phyloP scores from a whole-genome alignment of 345 rosid species.

The Ceriops decandra region DNA sequence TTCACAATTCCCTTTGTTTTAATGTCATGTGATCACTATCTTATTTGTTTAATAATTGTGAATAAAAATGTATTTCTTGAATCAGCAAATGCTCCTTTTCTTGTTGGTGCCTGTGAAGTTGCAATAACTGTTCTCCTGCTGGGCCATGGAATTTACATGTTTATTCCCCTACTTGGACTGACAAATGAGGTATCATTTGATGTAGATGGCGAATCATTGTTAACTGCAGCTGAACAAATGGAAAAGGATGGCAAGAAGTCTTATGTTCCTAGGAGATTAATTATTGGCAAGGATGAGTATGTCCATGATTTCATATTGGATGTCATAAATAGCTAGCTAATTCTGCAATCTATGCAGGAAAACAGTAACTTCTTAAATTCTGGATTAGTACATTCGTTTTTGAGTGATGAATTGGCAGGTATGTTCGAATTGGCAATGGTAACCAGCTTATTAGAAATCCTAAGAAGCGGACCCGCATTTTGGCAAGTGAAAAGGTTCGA shows the following conservation, averaged over 20 bases:
- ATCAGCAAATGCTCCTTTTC: neutral
- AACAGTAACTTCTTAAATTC: too few species aligned
- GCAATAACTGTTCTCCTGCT: neutral
- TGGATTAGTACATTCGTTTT: too few species aligned
- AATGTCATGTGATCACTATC: neutral
- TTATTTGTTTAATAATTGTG: neutral
- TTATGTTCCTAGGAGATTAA: constrained; percentile 81
- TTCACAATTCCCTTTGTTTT: neutral
- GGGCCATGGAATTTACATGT: neutral
- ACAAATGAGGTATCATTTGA: constrained; percentile 10
- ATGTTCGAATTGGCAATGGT: constrained; percentile 90
- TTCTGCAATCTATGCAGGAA: neutral
- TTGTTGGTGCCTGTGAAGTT: neutral
- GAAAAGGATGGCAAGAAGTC: constrained; percentile 51
- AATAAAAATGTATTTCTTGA: neutral
- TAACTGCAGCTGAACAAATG: constrained; percentile 33
- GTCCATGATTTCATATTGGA: constrained; percentile 26
- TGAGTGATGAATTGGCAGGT: constrained; percentile 46
- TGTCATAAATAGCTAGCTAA: neutral
- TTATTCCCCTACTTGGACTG: constrained; percentile 1
- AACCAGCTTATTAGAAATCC: constrained; percentile 95
- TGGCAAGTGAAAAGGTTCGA: constrained; percentile 93
- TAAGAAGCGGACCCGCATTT: constrained; percentile 76
- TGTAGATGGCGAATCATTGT: constrained; percentile 54
- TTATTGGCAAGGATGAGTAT: constrained; percentile 94